A percentile compares a stretch with the other conserved stretches of the same genome.
Evolutionary conservation across 2,329 filamentous ascomycete genomes (phyloP).

Genomic region (Alternaria brassicicola): DNA sequence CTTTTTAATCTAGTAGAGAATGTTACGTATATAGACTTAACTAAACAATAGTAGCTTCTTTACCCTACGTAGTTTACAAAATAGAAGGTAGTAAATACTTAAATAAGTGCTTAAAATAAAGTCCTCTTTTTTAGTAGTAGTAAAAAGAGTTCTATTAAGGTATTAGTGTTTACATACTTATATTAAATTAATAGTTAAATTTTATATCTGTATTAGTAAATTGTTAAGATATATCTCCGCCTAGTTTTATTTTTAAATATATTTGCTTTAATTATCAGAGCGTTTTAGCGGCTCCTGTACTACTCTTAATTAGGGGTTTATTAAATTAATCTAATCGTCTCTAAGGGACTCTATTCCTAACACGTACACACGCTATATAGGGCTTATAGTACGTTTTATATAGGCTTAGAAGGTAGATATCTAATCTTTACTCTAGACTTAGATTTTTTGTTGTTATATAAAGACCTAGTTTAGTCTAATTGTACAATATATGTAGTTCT

Average conservation of each 20-base stretch:
- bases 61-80: constrained; percentile 14
- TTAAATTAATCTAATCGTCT: constrained; percentile 78
- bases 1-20: constrained; percentile 5
- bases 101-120: constrained; percentile 3
- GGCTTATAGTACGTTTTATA: constrained; percentile 65
- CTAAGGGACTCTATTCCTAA: constrained; percentile 62
- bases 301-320: constrained; percentile 71
- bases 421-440: constrained; percentile 42
- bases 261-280: neutral
- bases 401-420: constrained; percentile 1
- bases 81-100: constrained; percentile 11
- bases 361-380: constrained; percentile 71
- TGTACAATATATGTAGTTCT: constrained; percentile 83
- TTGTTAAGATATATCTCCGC: too few species aligned
- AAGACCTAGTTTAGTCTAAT: constrained; percentile 59
- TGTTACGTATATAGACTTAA: constrained; percentile 6
- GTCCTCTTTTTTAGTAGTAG: constrained; percentile 4
- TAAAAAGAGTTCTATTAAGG: constrained; percentile 1
- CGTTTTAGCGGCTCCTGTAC: constrained; percentile 92
- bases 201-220: neutral
- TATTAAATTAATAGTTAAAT: constrained; percentile 7
- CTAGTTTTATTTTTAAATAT: neutral
- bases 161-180: neutral
- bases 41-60: constrained; percentile 13
- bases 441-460: neutral